Base-by-base conservation (phyloP, 441 rosid species). In the Brassica hybrid region DNA sequence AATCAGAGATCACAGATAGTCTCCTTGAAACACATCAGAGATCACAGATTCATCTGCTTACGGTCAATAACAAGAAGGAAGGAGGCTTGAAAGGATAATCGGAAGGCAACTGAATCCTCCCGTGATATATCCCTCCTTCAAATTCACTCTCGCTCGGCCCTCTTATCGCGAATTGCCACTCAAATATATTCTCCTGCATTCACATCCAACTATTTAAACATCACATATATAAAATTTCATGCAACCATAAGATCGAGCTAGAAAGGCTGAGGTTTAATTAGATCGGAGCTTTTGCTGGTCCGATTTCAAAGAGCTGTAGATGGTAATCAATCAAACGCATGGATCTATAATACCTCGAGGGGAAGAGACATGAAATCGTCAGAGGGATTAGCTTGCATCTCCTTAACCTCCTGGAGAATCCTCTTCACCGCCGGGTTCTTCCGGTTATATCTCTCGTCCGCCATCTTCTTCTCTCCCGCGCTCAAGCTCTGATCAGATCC, bases 11-110 rank as follows among this genome's bases (percentile, higher is more conserved):
- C 23, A 21, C 23, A 21, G 23, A 21, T 21, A 30, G 34, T 30
- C 34, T 30, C 34, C 34, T 36, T 36, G 13, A 43, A 43, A 43
- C 50, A 43, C 50, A 21, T 21, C 23, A 21, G 23, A 21, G 23
- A 21, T 21, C 23, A 21, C 23, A 21, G 23, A 21, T 21, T 21
- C 23, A 21, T 48, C 17, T 16, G 32, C 88, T 79, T 80, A 95
- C 99, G 0, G 99, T 91, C 86, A 96, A 80, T 73, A 96, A 60
- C 97, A 92, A 84, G 83, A 96, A 96, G 0, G 99, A 92, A 52
- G 99, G 99, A 18, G 99, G 98, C 84, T 94, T 90, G 82, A 96
- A 96, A 2, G 99, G 99, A 67, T 96, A 96, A 45, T 96, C 98
- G 0, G 98, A 84, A 36, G 99, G 99, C 56, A 96, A 81, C 80